phyloP scores from a whole-genome alignment of 139 green algal genomes.

The Chlorella sorokiniana region DNA sequence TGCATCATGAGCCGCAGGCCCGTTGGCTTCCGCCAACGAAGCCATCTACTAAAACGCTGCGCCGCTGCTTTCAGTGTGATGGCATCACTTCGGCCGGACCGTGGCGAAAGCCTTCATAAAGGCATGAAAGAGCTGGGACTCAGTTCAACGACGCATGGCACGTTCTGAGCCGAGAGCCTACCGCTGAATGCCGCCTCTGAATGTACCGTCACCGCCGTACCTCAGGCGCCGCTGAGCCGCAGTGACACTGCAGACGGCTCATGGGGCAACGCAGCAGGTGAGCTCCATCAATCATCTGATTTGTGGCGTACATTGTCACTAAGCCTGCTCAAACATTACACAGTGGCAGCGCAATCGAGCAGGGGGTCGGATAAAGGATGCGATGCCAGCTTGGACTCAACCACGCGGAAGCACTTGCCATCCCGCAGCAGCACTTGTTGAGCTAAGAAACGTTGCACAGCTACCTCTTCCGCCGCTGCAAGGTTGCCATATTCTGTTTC shows the following conservation, averaged over 20 bases:
- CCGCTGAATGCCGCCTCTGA: no score
- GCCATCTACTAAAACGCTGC: neutral
- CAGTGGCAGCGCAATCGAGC: neutral
- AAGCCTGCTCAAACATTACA: neutral
- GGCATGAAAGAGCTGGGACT: no score
- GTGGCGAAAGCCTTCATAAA: no score
- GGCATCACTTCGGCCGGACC: no score
- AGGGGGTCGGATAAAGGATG: neutral
- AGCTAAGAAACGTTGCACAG: neutral
- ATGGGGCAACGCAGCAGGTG: no score
- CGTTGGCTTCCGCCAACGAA: constrained; percentile 3
- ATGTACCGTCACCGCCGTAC: no score
- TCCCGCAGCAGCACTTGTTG: neutral
- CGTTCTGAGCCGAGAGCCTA: no score
- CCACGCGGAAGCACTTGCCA: constrained; percentile 6
- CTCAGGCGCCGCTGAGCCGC: no score
- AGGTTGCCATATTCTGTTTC: neutral
- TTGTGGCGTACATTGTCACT: no score
- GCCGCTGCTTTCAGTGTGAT: neutral
- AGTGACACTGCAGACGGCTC: no score
- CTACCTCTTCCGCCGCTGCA: neutral
- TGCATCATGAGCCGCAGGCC: constrained; percentile 15
- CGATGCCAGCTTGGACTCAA: neutral
- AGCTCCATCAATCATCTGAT: no score
- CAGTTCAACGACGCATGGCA: no score